phyloP scores from a whole-genome alignment of 257 asterid genomes.

The Solanum megistacrolobum region DNA sequence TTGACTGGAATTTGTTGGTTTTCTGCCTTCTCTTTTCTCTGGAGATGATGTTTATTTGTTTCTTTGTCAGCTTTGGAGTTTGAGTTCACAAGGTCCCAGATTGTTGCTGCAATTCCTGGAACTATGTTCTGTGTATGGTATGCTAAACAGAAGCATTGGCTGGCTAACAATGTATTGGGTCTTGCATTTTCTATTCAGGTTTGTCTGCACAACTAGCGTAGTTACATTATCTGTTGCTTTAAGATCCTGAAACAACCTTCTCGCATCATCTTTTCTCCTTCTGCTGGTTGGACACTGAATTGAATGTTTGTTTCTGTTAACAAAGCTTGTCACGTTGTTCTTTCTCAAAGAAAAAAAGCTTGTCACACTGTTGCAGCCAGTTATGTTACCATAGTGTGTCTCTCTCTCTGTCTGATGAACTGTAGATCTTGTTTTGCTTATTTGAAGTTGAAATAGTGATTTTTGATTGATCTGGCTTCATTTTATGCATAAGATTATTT shows the following conservation, averaged over 20 bases:
- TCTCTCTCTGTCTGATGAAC: background rate
- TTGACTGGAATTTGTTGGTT: background rate
- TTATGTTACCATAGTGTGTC: background rate
- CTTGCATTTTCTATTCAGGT: conserved; percentile 98
- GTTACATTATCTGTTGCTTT: background rate
- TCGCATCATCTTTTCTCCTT: background rate
- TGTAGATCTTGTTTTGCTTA: background rate
- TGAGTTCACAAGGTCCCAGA: conserved; percentile 85
- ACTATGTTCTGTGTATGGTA: conserved; percentile 92
- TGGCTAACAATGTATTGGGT: conserved; percentile 89
- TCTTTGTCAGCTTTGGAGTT: conserved; percentile 69
- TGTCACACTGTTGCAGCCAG: background rate
- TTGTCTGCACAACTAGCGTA: background rate
- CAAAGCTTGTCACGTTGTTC: background rate
- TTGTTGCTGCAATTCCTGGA: conserved; percentile 86
- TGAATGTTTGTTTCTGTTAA: background rate
- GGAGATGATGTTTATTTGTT: background rate
- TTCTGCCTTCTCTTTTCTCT: background rate
- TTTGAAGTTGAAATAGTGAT: background rate
- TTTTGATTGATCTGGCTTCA: background rate
- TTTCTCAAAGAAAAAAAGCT: background rate
- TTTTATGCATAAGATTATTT: background rate
- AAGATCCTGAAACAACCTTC: background rate
- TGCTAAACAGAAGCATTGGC: conserved; percentile 96
- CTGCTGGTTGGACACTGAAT: background rate